phyloP scores from a whole-genome alignment of 1,284 basidiomycete genomes.

The Clitocybe nebularis region DNA sequence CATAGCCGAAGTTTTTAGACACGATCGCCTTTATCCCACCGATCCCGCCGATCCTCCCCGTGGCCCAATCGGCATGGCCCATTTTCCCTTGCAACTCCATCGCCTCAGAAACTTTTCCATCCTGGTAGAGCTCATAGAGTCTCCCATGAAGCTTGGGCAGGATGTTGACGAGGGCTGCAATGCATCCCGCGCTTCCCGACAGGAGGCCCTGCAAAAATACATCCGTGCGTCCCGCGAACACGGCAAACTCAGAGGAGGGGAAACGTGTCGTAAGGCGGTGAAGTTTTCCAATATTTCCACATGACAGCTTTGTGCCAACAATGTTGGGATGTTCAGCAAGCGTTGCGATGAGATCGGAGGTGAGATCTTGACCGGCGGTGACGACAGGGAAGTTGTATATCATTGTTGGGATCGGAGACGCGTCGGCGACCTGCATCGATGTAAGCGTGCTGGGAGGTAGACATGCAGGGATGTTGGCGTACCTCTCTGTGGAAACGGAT shows the following conservation, averaged over 20 bases:
- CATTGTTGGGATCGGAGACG: conserved; percentile 81
- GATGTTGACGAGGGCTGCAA: conserved; percentile 76
- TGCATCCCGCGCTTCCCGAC: conserved; percentile 65
- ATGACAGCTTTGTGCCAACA: conserved; percentile 86
- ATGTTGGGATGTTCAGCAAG: conserved; percentile 83
- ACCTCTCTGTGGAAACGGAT: conserved; percentile 64
- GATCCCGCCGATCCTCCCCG: conserved; percentile 68
- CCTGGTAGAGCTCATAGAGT: conserved; percentile 56
- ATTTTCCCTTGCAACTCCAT: conserved; percentile 67
- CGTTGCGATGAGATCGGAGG: conserved; percentile 74
- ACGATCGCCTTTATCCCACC: conserved; percentile 70
- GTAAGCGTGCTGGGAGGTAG: too few relatives aligned
- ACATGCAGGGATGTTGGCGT: conserved; percentile 21
- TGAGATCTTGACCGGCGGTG: conserved; percentile 83
- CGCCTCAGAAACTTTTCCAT: conserved; percentile 62
- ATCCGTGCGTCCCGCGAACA: conserved; percentile 64
- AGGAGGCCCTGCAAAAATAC: conserved; percentile 66
- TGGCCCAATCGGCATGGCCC: conserved; percentile 71
- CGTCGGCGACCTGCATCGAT: conserved; percentile 65
- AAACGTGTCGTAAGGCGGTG: conserved; percentile 65
- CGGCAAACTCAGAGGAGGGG: conserved; percentile 50
- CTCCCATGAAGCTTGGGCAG: conserved; percentile 69
- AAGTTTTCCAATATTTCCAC: conserved; percentile 82
- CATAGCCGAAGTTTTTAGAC: conserved; percentile 68
- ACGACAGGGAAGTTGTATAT: conserved; percentile 88